Evolutionary conservation across 2,329 filamentous ascomycete genomes (phyloP), one percentile per base, ranked within the genome.

Genomic region (Byssochlamys sp.): DNA sequence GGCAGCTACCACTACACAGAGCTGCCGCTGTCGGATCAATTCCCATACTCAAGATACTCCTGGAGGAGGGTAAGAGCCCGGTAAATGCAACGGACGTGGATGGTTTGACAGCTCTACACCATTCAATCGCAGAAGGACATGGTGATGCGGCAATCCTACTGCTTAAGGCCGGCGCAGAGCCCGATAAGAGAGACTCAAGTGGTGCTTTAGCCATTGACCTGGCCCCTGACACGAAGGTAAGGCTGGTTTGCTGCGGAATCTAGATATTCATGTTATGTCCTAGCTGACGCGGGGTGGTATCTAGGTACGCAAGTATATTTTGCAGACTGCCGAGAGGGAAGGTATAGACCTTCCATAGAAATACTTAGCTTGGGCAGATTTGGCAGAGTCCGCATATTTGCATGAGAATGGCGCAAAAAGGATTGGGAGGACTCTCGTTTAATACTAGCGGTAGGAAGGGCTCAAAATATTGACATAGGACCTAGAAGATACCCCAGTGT

Each of bases 1-100:
- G 90, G n/a, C 92, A 96, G 70, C 84, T 96, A 58, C 83, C 95
- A 5, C 81, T 99, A 27, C 95, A 99, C 73, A 85, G 94, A 19
- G 94, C 94, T 2, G 92, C 94, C 0, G 92, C 94, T 2, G 84
- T 91, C 2, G 95, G 95, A 5, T 92, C 88, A 3, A 83, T 88
- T n/a, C 91, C 92, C 4, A 90, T 99, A 77, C 80, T 95, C 53
- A 88, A 85, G 65, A 75, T 95, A 39, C 77, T 99, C 12, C 76
- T 96, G 14, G 84, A 89, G 66, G 83, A 89, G 64, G 81, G 79
- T 63, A 81, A 80, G 61, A 95, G 90, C 62, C 91, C 92, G 0
- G 69, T 97, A 26, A 90, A 96, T 72, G 86, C 90, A 2, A 86
- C 87, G 1, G 94, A 99, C 75, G 78, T 79, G 35, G 85, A 90